phyloP scores from a whole-genome alignment of 345 rosid species.

The Salix caprea region DNA sequence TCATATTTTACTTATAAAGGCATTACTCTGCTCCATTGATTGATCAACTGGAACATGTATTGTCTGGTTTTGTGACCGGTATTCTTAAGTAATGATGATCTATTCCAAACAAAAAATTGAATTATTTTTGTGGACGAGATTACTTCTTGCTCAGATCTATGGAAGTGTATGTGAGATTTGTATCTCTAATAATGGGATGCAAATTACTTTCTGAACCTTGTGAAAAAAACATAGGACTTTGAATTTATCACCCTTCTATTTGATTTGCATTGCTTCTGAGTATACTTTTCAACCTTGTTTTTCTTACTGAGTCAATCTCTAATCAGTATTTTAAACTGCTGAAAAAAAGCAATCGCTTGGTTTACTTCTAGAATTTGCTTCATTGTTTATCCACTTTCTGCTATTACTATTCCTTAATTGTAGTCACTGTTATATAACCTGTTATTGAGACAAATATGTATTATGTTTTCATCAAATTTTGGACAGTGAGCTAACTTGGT shows the following conservation, averaged over 20 bases:
- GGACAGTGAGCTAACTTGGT: too few relatives aligned
- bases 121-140: neutral
- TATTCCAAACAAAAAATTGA: neutral
- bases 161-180: neutral
- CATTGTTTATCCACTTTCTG: neutral
- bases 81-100: too few relatives aligned
- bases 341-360: too few relatives aligned
- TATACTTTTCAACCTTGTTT: too few relatives aligned
- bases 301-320: too few relatives aligned
- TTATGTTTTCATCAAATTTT: neutral
- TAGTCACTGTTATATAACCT: neutral
- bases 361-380: too few relatives aligned
- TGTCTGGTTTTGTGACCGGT: too few relatives aligned
- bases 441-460: neutral
- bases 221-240: neutral
- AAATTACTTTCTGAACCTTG: neutral
- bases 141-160: neutral
- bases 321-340: too few relatives aligned
- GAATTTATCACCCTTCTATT: too few relatives aligned
- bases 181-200: neutral
- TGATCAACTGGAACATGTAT: neutral
- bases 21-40: neutral
- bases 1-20: neutral
- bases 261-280: neutral
- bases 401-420: neutral